Conservation (phyloP, 2,329 filamentous ascomycete species). For the Aspergillus fumigatiaffinis region DNA sequence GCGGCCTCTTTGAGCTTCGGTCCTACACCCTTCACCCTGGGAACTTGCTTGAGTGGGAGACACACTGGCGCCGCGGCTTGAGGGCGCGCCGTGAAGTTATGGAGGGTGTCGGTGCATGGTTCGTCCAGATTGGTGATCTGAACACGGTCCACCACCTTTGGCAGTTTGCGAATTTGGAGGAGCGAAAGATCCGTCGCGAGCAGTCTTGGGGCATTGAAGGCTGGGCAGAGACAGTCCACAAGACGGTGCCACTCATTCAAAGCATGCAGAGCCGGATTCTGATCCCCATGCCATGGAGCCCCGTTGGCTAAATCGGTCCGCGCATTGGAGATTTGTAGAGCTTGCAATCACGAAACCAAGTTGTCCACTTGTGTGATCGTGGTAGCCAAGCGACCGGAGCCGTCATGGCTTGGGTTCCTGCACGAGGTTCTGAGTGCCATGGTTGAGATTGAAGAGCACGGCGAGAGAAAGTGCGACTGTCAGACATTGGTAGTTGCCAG, state of each 20-base stretch:
- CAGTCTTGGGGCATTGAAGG: conserved; percentile 93
- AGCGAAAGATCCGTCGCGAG: conserved; percentile 83
- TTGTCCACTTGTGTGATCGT: background rate
- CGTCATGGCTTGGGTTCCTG: background rate
- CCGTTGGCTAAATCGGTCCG: conserved; percentile 62
- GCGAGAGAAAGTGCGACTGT: background rate
- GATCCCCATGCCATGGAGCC: conserved; percentile 94
- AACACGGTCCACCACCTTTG: conserved; percentile 98
- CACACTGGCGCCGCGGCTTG: conserved; percentile 90
- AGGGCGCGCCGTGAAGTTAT: conserved; percentile 92
- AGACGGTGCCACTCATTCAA: conserved; percentile 96
- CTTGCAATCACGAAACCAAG: conserved; percentile 4
- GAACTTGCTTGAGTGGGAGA: conserved; percentile 97
- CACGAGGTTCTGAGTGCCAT: background rate
- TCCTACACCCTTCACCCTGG: conserved; percentile 96
- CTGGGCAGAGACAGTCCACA: conserved; percentile 97
- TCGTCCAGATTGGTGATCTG: conserved; percentile 94
- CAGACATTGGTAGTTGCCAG: background rate
- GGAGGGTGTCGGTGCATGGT: conserved; percentile 98
- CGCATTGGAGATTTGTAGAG: background rate
- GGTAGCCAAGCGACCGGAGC: background rate
- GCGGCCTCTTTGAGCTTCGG: conserved; percentile 90
- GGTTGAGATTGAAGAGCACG: background rate
- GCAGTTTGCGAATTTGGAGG: conserved; percentile 97
- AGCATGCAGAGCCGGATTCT: conserved; percentile 92